phyloP scores from a whole-genome alignment of 345 rosid genomes.

The Turnera subulata region DNA sequence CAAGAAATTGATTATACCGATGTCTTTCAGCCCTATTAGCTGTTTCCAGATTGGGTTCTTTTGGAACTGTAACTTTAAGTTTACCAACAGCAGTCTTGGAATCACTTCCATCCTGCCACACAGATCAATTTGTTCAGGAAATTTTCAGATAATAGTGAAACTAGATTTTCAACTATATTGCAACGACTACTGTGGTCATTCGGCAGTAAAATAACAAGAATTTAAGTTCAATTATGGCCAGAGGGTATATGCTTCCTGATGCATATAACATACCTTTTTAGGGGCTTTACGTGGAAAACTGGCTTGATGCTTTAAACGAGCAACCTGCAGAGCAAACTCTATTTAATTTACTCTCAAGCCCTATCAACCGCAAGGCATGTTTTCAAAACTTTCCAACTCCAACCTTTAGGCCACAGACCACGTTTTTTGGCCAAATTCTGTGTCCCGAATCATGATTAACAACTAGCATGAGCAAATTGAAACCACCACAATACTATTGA shows the following conservation, averaged over 20 bases:
- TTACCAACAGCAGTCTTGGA: constrained; percentile 12
- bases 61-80: constrained; percentile 46
- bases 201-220: too few relatives aligned
- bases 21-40: constrained; percentile 45
- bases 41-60: constrained; percentile 56
- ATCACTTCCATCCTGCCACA: constrained; percentile 30
- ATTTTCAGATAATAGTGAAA: neutral
- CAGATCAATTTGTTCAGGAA: constrained; percentile 8
- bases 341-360: neutral
- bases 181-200: too few relatives aligned
- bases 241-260: neutral
- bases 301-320: constrained; percentile 58
- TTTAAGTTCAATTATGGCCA: neutral
- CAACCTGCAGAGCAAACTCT: constrained; percentile 40
- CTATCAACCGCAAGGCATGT: too few relatives aligned
- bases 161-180: neutral
- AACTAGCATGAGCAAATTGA: constrained; percentile 2
- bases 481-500: neutral
- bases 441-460: neutral
- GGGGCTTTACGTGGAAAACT: constrained; percentile 50
- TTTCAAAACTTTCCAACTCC: too few relatives aligned
- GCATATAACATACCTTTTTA: constrained; percentile 26
- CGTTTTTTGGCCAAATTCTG: too few relatives aligned
- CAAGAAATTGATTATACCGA: constrained; percentile 26
- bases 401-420: too few relatives aligned